phyloP scores from a whole-genome alignment of 2,329 filamentous ascomycete species.

The Diplodia intermedia region DNA sequence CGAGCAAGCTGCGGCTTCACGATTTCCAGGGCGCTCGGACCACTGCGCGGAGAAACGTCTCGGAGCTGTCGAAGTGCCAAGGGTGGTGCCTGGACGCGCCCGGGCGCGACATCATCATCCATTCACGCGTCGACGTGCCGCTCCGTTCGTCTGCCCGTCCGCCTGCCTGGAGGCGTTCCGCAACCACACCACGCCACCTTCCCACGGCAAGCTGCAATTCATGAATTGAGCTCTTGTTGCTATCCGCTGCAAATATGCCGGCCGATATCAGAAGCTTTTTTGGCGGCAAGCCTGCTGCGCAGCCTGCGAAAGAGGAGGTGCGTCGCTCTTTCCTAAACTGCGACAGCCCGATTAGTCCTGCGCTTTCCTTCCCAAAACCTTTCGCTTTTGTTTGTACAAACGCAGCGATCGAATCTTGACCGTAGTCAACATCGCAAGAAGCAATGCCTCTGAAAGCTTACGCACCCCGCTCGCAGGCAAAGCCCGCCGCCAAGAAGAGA shows the following conservation, averaged over 20 bases:
- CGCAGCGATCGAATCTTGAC: not conserved
- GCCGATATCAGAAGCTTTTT: constrained; percentile 91
- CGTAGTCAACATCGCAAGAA: not conserved
- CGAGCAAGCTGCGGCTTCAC: constrained; percentile 34
- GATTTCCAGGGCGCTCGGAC: constrained; percentile 26
- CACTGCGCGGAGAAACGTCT: constrained; percentile 24
- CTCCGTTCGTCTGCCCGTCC: not conserved
- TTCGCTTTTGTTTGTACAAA: not conserved
- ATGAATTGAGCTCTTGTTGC: not conserved
- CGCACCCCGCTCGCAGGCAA: constrained; percentile 36
- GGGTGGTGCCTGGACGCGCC: constrained; percentile 17
- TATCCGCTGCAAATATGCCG: constrained; percentile 65
- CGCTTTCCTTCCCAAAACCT: not conserved
- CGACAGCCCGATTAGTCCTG: not conserved
- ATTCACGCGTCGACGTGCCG: constrained; percentile 28
- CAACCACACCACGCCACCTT: constrained; percentile 6
- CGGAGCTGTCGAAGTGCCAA: constrained; percentile 18
- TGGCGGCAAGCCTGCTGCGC: constrained; percentile 71
- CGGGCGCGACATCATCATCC: constrained; percentile 31
- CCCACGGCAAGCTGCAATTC: not conserved
- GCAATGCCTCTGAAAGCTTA: constrained; percentile 6
- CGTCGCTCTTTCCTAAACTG: constrained; percentile 28
- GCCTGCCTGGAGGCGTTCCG: not conserved
- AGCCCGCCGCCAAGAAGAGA: constrained; percentile 53
- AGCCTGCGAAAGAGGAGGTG: constrained; percentile 48